Conservation (phyloP, 2,329 filamentous ascomycete genomes). For the Aureobasidium sp. region DNA sequence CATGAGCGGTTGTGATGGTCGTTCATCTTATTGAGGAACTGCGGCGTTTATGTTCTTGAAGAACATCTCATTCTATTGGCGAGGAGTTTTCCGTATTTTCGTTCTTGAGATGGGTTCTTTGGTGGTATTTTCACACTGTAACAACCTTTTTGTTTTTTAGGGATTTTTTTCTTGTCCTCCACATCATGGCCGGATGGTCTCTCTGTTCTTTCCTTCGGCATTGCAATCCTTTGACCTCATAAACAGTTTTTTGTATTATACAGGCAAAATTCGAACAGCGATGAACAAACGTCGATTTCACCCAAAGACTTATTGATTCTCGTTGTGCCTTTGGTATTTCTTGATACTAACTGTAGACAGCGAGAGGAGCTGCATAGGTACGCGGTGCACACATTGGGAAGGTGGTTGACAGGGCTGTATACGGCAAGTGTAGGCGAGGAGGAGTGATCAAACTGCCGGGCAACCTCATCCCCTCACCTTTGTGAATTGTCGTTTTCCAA, state of each 20-base stretch:
- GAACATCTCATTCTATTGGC: conserved; percentile 2
- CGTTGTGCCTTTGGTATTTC: neutral
- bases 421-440: conserved; percentile 2
- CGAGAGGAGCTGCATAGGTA: neutral
- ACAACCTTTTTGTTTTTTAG: neutral
- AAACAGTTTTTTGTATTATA: conserved; percentile 1
- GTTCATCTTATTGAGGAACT: neutral
- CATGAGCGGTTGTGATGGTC: neutral
- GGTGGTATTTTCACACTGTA: neutral
- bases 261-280: neutral
- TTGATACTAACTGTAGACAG: neutral
- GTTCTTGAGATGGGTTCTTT: neutral
- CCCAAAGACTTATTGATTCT: too few species aligned
- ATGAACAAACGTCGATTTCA: neutral
- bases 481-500: neutral
- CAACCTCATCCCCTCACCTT: neutral
- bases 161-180: neutral
- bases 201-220: neutral
- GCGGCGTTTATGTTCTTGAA: conserved; percentile 5
- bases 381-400: neutral
- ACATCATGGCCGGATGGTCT: neutral
- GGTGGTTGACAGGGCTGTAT: neutral
- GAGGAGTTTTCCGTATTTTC: conserved; percentile 3
- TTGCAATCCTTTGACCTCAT: neutral
- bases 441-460: neutral